These are phyloP conservation scores for Penicillium macrosclerotiorum DNA, from an alignment of 495 filamentous ascomycete species.

Conservation along the genomic window DNA sequence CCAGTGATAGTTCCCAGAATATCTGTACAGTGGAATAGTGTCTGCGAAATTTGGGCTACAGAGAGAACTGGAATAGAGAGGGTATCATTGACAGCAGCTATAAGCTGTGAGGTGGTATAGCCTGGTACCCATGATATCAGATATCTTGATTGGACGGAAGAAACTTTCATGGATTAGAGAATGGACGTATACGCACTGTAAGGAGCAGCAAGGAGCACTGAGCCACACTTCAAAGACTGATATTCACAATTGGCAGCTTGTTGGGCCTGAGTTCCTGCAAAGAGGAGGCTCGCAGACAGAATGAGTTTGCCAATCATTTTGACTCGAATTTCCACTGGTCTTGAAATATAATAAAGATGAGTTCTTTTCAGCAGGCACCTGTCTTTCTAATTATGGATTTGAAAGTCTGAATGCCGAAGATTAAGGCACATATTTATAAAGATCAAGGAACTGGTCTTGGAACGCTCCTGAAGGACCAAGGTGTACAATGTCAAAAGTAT, in stretches of 20 bases:
- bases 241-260: conserved; percentile 20
- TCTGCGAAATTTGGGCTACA: conserved; percentile 13
- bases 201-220: conserved; percentile 16
- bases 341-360: neutral
- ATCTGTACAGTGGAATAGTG: conserved; percentile 22
- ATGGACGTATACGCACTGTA: conserved; percentile 17
- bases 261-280: conserved; percentile 17
- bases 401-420: too few relatives aligned
- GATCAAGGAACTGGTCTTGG: too few relatives aligned
- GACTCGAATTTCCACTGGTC: neutral
- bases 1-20: conserved; percentile 20
- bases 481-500: too few relatives aligned
- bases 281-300: conserved; percentile 7
- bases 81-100: conserved; percentile 19
- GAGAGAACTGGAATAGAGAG: conserved; percentile 13
- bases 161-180: too few relatives aligned
- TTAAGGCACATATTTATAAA: neutral
- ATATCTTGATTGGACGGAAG: neutral
- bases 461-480: too few relatives aligned
- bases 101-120: conserved; percentile 16
- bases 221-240: conserved; percentile 20
- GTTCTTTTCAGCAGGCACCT: too few relatives aligned
- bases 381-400: neutral
- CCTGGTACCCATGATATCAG: conserved; percentile 1
- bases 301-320: conserved; percentile 14